Base-by-base conservation (phyloP, 2,329 filamentous ascomycete species). In the Fusarium chuoi region DNA sequence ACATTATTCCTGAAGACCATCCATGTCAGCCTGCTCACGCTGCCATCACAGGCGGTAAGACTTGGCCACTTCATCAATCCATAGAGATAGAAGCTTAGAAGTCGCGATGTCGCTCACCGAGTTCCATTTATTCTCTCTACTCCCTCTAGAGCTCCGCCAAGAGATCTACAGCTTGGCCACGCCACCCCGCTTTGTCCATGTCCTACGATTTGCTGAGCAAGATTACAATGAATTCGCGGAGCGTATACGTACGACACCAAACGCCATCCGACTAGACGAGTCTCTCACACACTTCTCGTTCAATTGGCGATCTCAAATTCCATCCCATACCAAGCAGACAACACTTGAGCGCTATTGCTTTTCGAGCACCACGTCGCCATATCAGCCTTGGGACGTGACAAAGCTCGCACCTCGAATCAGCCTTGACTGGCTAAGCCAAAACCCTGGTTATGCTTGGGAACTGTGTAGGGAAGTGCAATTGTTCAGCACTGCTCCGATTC, bases 321-420 rank as follows among this genome's bases (percentile, higher is more conserved):
- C 59, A 1, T 1, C 26, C 8, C 14, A 4, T 1, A 4, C 24
- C 14, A 10, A 18, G 0, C 64, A 67, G 5, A 8, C 0, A 10
- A 26, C 39, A 1, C 51, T 68, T 3, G 52, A 52, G 0, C 35
- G 15, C 2, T 60, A 52, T 28, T 45, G 51, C 3, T 65, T 68
- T 17, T 39, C 41, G 4, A 62, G 48, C 5, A 20, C 14, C 38
- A 65, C n/a, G 7, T 22, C 26, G 2, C 7, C 33, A 7, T 52
- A 30, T 6, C 33, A 20, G 22, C 39, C 38, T 1, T 59, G 56
- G 56, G 0, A n/a, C 3, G 24, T 38, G 5, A 10, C 56, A 6
- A 49, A 28, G 20, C 6, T 45, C 10, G 42, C 42, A 3, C 56
- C 56, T 5, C 35, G 2, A 14, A 49, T 59, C 5, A 28, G 33